A percentile compares a stretch with the other conserved stretches of the same genome.
phyloP scores from a whole-genome alignment of 768 basidiomycete species.

The Tylopilus rubrobrunneus region DNA sequence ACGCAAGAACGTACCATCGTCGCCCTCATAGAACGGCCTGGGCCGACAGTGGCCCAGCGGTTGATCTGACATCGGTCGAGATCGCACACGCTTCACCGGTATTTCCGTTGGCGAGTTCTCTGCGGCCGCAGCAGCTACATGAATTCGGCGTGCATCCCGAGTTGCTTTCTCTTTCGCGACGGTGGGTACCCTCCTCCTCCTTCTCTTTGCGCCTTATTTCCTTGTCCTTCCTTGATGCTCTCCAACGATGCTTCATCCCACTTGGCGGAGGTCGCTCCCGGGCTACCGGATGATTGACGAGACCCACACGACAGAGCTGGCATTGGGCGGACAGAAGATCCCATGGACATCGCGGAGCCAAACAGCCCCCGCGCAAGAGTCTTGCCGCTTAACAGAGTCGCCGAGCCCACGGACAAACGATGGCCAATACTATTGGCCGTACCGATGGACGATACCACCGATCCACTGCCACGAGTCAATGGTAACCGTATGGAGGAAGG shows the following conservation, averaged over 20 bases:
- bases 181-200: conserved; percentile 34
- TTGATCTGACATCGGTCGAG: conserved; percentile 65
- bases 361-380: conserved; percentile 34
- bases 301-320: conserved; percentile 41
- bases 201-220: conserved; percentile 35
- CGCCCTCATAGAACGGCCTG: conserved; percentile 45
- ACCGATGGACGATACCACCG: conserved; percentile 34
- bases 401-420: conserved; percentile 32
- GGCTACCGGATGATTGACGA: conserved; percentile 38
- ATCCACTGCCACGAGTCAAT: conserved; percentile 30
- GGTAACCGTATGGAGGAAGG: conserved; percentile 53
- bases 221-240: conserved; percentile 43
- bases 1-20: conserved; percentile 34
- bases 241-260: conserved; percentile 50
- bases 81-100: conserved; percentile 40
- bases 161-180: conserved; percentile 53
- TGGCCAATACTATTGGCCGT: neutral
- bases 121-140: neutral
- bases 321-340: conserved; percentile 48
- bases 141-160: conserved; percentile 42
- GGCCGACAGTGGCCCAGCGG: conserved; percentile 47
- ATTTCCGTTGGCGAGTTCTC: conserved; percentile 21
- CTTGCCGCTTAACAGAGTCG: conserved; percentile 26
- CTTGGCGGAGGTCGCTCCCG: conserved; percentile 40
- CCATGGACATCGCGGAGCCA: conserved; percentile 38